Base-by-base conservation (phyloP, 2,329 filamentous ascomycete species). In the Sporothrix dimorphospora region DNA sequence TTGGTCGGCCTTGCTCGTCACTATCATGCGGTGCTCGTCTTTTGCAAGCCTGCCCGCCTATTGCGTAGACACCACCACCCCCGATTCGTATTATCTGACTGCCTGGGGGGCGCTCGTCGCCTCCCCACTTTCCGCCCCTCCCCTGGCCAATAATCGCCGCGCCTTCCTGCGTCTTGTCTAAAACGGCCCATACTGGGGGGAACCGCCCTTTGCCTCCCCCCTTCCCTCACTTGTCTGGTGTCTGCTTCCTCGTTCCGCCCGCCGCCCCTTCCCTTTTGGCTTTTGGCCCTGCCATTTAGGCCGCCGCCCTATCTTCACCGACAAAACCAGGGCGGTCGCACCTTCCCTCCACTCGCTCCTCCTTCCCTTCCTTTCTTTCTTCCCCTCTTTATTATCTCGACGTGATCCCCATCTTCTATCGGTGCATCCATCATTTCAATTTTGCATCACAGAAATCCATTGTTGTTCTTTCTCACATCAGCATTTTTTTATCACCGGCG, bases 291-390 rank as follows among this genome's bases (percentile, higher is more conserved):
- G n/a, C 70, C 34, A n/a, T 42, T 42, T 21, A 24, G 34, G 61
- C 70, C 59, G 27, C 38, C 57, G 4, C n/a, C 51, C 47, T 27
- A 19, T 63, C 49, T 66, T 73, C 49, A 63, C 71, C 70, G 70
- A 71, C 70, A 71, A 71, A 71, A 71, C 70, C 27, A 70, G 6
- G 34, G 45, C 59, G 69, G 57, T 66, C 73, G 72, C 68, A 66
- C 42, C 40, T 69, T 61, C 40, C 55, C 14, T 49, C 57, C 63
- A 40, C 30, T 69, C 30, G 53, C 72, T 72, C 47, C 63, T 63
- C 53, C 34, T 27, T 59, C 57, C 65, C 30, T 53, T 42, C 57
- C 42, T 53, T 72, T n/a, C 38, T 21, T 59, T n/a, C 27, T 19
- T 19, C 24, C 27, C 38, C 40, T n/a, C 30, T 42, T 40, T 42